These are phyloP conservation scores for Chloris gayana DNA, from an alignment of 176 grass and related monocot species.

Conservation along the genomic window DNA sequence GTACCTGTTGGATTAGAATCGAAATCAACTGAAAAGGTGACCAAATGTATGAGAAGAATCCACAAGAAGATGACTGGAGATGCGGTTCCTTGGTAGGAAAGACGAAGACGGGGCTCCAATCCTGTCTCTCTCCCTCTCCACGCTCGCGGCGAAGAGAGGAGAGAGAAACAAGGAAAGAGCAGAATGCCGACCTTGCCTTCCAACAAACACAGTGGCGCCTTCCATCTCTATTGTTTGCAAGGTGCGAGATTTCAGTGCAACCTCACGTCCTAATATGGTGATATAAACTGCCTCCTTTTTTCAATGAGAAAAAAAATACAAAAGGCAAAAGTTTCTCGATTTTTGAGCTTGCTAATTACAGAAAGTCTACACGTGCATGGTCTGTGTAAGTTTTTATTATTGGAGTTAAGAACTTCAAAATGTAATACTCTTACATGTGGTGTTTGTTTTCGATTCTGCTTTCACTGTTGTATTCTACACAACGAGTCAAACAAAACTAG, in stretches of 20 bases:
- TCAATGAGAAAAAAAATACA: background rate
- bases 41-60: background rate
- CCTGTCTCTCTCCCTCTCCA: conserved; percentile 43
- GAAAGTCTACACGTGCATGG: too few species aligned
- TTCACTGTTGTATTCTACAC: too few species aligned
- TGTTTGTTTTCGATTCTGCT: too few species aligned
- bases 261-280: background rate
- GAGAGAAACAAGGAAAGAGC: conserved; percentile 54
- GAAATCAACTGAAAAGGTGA: background rate
- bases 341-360: too few species aligned
- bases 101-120: conserved; percentile 19
- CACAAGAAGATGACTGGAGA: background rate
- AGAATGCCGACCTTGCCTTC: conserved; percentile 44
- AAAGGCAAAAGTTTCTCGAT: background rate
- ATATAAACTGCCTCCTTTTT: background rate
- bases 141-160: conserved; percentile 53
- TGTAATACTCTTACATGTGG: too few species aligned
- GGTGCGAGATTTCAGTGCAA: conserved; percentile 29
- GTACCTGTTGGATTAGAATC: background rate
- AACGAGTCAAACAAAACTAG: too few species aligned
- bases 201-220: conserved; percentile 37
- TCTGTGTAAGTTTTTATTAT: too few species aligned
- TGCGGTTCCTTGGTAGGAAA: conserved; percentile 39
- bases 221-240: conserved; percentile 21
- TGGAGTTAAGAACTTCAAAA: too few species aligned